These are phyloP conservation scores for Populus simonii DNA, from an alignment of 345 rosid species.

Conservation along the genomic window DNA sequence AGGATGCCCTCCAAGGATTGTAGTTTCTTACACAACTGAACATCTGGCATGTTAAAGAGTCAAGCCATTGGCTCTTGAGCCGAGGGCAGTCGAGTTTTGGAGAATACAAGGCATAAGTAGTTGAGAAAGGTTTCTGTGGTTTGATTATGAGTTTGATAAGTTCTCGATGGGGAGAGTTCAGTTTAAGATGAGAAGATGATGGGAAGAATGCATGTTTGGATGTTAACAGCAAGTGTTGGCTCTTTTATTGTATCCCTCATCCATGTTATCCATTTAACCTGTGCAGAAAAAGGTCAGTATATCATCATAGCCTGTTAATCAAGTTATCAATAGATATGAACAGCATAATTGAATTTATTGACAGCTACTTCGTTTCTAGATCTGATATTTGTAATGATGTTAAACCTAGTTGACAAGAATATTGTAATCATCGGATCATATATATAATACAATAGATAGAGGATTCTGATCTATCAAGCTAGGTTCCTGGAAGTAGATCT, in stretches of 20 bases:
- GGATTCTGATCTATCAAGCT: neutral
- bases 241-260: slow-evolving; percentile 27
- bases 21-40: neutral
- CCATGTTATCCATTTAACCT: slow-evolving; percentile 29
- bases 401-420: neutral
- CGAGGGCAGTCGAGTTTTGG: neutral
- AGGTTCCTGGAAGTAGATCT: neutral
- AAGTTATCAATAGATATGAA: too few relatives aligned
- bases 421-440: neutral
- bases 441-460: neutral
- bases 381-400: neutral
- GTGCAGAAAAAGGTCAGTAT: slow-evolving; percentile 46
- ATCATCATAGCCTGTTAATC: too few relatives aligned
- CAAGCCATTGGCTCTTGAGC: neutral
- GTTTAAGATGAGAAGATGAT: slow-evolving; percentile 45
- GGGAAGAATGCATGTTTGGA: slow-evolving; percentile 33
- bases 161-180: slow-evolving; percentile 32
- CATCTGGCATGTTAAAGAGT: too few relatives aligned
- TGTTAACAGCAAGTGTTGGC: slow-evolving; percentile 14
- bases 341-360: too few relatives aligned
- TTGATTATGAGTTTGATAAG: slow-evolving; percentile 23
- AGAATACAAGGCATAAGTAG: neutral
- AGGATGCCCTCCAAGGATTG: neutral
- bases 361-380: too few relatives aligned
- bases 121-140: neutral